Conservation (phyloP, 306 rosid genomes). For the Quercus parvula region DNA sequence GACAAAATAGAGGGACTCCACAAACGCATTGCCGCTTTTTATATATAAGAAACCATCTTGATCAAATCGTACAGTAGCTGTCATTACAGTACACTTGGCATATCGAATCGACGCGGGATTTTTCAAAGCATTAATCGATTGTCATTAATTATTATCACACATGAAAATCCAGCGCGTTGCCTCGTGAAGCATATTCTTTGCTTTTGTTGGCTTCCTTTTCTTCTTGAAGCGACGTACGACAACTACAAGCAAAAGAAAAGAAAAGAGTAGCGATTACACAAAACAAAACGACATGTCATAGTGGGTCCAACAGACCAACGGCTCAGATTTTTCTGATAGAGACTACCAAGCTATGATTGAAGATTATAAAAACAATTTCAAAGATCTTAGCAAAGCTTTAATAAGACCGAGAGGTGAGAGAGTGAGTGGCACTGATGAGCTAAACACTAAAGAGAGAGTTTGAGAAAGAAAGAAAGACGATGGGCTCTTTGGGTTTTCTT, state of each 20-base stretch:
- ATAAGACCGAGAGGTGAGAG: not conserved
- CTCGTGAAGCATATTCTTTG: conserved; percentile 32
- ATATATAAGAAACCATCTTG: too few relatives aligned
- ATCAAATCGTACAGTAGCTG: too few relatives aligned
- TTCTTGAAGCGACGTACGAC: too few relatives aligned
- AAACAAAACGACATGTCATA: not conserved
- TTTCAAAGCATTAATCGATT: too few relatives aligned
- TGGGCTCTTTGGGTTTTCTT: conserved; percentile 21
- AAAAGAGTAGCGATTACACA: not conserved
- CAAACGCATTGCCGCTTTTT: too few relatives aligned
- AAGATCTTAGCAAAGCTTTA: too few relatives aligned
- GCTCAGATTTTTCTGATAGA: conserved; percentile 7
- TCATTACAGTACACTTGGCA: too few relatives aligned
- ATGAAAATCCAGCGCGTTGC: conserved; percentile 8
- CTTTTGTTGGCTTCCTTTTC: not conserved
- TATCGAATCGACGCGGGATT: too few relatives aligned
- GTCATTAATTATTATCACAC: too few relatives aligned
- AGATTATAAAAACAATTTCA: not conserved
- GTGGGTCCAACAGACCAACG: conserved; percentile 13
- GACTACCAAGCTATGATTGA: not conserved
- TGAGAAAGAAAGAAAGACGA: conserved; percentile 27
- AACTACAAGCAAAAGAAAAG: too few relatives aligned
- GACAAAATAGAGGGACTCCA: too few relatives aligned
- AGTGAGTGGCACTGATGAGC: not conserved
- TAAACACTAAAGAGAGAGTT: not conserved